Base-by-base conservation (phyloP, 371 early-diverging fungal genomes). In the Neoconidiobolus thromboides region DNA sequence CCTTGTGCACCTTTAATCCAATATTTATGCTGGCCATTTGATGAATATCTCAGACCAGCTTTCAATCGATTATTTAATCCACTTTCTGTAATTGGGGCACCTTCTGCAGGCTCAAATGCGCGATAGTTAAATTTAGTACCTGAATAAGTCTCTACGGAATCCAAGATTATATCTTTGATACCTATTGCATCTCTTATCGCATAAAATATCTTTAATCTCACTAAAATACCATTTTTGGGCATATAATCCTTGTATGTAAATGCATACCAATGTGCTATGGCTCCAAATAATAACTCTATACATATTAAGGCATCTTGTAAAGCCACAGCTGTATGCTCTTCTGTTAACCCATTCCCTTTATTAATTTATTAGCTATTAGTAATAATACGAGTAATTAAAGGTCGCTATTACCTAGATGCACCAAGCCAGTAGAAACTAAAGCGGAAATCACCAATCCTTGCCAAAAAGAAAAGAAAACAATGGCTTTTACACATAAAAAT, bases 381-480 rank as follows among this genome's bases (percentile, higher is more conserved):
- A n/a, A 43, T 53, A 44, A 36, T n/a, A 40, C n/a, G 26, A 59
- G 41, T 43, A n/a, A 12, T 26, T 26, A 38, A 39, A 52, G 15
- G 10, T 12, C 2, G 55, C 54, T 52, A 71, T 69, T 73, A 81
- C 81, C 73, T 60, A 74, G 80, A 48, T 74, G 76, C 55, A 92
- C 84, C 15, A 81, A 62, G 3, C 89, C 91, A 0, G 78, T 68
- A 36, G 78, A 76, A 0, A 88, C 87, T 43, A 93, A 64, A 6
- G 93, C 70, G 5, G 96, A 85, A 43, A 96, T 75, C 14, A 80
- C 76, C 15, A 96, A 71, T n/a, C 92, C 83, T 68, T 96, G 96
- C 92, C 95, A 96, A 67, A 89, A 96, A 0, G 94, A 87, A 66
- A 96, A 87, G 67, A 94, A 94, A 57, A 96, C 83, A 43, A 93